A percentile compares a stretch with the other conserved stretches of the same genome.
Evolutionary conservation across 2,329 filamentous ascomycete species (phyloP).

Genomic region (Alternaria brassicae): DNA sequence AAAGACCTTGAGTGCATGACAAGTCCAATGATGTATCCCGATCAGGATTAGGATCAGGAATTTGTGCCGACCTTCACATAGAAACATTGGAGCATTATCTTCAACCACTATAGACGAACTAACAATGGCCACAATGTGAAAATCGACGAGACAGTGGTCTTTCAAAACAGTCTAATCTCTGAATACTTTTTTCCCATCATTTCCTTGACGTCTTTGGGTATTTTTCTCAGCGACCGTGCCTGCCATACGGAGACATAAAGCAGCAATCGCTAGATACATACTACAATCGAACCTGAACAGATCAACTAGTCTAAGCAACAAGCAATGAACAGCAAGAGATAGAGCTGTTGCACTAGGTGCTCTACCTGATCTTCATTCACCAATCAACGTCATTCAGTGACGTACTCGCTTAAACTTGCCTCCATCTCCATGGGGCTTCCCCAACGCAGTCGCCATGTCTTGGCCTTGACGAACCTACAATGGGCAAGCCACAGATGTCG

Average conservation of each 20-base stretch:
- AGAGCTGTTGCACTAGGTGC: neutral
- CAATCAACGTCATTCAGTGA: slow-evolving; percentile 6
- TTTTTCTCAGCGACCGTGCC: neutral
- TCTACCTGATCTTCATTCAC: neutral
- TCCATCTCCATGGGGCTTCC: neutral
- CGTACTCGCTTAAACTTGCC: neutral
- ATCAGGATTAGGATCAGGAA: neutral
- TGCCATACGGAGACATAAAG: neutral
- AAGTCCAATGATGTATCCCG: neutral
- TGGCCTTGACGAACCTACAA: neutral
- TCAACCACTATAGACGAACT: too few relatives aligned
- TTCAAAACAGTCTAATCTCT: neutral
- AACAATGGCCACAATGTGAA: too few relatives aligned
- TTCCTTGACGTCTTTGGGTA: neutral
- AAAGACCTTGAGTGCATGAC: neutral
- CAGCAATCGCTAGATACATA: neutral
- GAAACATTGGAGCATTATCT: too few relatives aligned
- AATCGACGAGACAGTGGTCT: too few relatives aligned
- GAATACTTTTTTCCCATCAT: neutral
- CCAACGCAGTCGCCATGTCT: neutral
- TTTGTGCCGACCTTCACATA: too few relatives aligned
- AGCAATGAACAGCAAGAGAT: neutral
- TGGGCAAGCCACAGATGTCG: slow-evolving; percentile 3
- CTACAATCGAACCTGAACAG: neutral
- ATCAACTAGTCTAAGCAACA: neutral